Base-by-base conservation (phyloP, 169 alveolate genomes). In the Eimeria praecox region DNA sequence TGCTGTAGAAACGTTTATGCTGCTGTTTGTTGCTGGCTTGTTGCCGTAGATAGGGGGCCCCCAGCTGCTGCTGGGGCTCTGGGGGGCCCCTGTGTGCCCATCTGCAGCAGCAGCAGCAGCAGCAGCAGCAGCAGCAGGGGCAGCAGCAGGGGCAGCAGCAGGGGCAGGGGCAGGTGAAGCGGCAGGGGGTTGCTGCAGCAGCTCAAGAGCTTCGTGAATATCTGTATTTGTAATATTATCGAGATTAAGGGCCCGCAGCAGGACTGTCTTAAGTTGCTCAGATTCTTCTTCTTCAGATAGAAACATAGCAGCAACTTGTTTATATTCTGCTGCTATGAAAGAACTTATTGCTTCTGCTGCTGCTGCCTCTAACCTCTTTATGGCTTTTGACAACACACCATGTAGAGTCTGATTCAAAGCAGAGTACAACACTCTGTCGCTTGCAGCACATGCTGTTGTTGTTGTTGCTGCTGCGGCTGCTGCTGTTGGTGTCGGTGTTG, bases 61-160 rank as follows among this genome's bases (percentile, higher is more conserved):
- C 59, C 87, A 33, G 35, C 62, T 40, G 49, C 54, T 35, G 85
- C 9, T n/a, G 5, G 46, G 46, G 85, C 9, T n/a, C 14, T 16
- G 46, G 78, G 90, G 90, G 62, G 40, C 69, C 90, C 90, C 90
- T 10, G 90, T 3, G 38, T 54, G 66, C 44, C n/a, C 35, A 2
- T 40, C 38, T 77, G 87, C 87, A 1, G 87, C 62, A 27, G 87
- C 62, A 18, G 5, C 35, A 5, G 87, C 52, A 14, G 66, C 66
- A 56, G 87, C 52, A 1, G 87, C 52, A 24, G 87, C 62, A 27
- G 87, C 62, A 18, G 5, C 35, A 5, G 87, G n/a, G 10, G 66
- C 66, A 56, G 87, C 87, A 1, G 87, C 62, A 27, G 87, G 40
- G 4, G 5, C 35, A 5, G 87, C 52, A 14, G 66, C 66, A 56